These are phyloP conservation scores for Diddensiella caesifluorescens DNA, from an alignment of 805 yeast genomes.

Conservation along the genomic window DNA sequence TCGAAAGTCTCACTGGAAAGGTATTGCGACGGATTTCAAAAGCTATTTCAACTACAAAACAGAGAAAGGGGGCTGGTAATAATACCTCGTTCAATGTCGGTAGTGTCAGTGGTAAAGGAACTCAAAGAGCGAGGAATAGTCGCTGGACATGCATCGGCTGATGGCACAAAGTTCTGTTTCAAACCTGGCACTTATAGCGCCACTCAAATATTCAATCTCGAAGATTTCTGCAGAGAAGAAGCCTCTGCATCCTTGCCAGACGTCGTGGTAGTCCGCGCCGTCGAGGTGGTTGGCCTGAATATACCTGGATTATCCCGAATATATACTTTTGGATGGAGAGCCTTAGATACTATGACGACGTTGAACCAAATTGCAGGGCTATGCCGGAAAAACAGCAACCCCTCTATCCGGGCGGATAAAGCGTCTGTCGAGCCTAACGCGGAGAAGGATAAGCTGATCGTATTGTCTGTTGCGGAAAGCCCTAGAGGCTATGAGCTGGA, in stretches of 20 bases:
- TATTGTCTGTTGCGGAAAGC: not conserved
- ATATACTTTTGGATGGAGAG: not conserved
- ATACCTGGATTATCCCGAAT: conserved; percentile 4
- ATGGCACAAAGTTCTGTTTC: not conserved
- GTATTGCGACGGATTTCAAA: not conserved
- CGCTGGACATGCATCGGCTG: not conserved
- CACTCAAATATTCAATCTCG: not conserved
- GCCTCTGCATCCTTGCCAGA: not conserved
- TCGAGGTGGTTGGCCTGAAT: conserved; percentile 9
- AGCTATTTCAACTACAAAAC: not conserved
- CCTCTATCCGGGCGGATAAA: too few relatives aligned
- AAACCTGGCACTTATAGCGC: not conserved
- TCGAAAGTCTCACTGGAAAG: too few relatives aligned
- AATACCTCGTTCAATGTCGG: conserved; percentile 6
- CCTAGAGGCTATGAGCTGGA: too few relatives aligned
- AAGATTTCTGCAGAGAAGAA: not conserved
- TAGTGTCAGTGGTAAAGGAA: not conserved
- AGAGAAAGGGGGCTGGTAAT: not conserved
- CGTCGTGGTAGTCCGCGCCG: conserved; percentile 4
- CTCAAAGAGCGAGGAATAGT: conserved; percentile 4
- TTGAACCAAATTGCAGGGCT: conserved; percentile 1
- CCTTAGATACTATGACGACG: not conserved
- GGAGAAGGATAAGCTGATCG: not conserved
- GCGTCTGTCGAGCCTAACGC: too few relatives aligned
- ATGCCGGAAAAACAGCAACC: not conserved